Conservation (phyloP, 306 rosid genomes). For the Hippophae gyantsensis region DNA sequence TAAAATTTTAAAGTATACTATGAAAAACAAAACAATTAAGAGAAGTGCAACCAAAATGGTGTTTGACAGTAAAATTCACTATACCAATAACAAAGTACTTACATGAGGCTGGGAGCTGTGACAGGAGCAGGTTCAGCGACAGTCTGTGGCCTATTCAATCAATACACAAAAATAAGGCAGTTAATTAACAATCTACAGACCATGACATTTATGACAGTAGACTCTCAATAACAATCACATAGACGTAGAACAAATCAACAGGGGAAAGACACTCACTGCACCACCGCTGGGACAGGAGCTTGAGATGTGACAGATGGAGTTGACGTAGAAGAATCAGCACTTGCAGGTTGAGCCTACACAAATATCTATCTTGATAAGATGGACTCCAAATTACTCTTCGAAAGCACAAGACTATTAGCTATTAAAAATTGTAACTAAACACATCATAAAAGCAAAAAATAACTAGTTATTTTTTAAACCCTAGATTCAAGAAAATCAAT, state of each 20-base stretch:
- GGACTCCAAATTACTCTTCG: background rate
- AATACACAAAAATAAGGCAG: slow-evolving; percentile 5
- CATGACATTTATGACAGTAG: background rate
- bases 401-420: background rate
- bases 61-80: background rate
- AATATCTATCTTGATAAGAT: slow-evolving; percentile 8
- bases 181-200: background rate
- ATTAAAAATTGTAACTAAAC: too few relatives aligned
- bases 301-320: slow-evolving; percentile 26
- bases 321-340: slow-evolving; percentile 26
- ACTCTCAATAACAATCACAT: background rate
- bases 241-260: background rate
- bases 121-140: slow-evolving; percentile 26
- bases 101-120: slow-evolving; percentile 18
- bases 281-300: slow-evolving; percentile 29
- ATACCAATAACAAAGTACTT: slow-evolving; percentile 11
- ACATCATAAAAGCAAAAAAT: background rate
- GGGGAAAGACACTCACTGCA: slow-evolving; percentile 33
- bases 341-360: slow-evolving; percentile 27
- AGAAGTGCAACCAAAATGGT: background rate
- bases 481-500: background rate
- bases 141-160: slow-evolving; percentile 33
- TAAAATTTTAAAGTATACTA: background rate
- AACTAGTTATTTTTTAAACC: background rate
- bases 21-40: background rate